Percentiles rank a stretch among this genome's conserved stretches.
These are phyloP conservation scores for Leccinum truebloodii DNA, from an alignment of 768 basidiomycete species.

Conservation along the genomic window DNA sequence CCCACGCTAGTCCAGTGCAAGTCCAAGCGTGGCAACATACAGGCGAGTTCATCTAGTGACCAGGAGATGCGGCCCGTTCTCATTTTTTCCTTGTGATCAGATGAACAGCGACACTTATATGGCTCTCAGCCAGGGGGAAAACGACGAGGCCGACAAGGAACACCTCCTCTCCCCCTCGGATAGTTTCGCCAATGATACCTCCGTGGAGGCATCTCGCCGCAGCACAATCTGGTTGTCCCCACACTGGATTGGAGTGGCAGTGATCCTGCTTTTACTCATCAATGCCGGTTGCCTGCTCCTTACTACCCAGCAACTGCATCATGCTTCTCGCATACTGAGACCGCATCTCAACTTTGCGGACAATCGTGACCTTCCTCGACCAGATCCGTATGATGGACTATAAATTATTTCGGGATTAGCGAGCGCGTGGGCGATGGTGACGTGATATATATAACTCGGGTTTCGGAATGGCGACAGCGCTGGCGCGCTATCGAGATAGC, in stretches of 20 bases:
- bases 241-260: slow-evolving; percentile 17
- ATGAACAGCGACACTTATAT: slow-evolving; percentile 20
- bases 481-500: background rate
- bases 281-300: slow-evolving; percentile 26
- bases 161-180: slow-evolving; percentile 13
- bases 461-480: background rate
- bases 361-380: slow-evolving; percentile 31
- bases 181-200: background rate
- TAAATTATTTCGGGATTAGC: background rate
- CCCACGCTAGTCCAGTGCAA: background rate
- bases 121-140: slow-evolving; percentile 6
- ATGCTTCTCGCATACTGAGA: slow-evolving; percentile 18
- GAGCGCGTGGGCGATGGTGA: background rate
- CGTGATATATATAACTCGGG: background rate
- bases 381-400: slow-evolving; percentile 34
- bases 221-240: background rate
- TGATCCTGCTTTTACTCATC: slow-evolving; percentile 24
- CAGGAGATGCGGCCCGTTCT: background rate
- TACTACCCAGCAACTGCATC: slow-evolving; percentile 16
- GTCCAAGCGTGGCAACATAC: background rate
- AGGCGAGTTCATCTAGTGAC: background rate
- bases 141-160: slow-evolving; percentile 21
- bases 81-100: slow-evolving; percentile 5
- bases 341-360: slow-evolving; percentile 23
- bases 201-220: slow-evolving; percentile 7